Percentiles rank a stretch among this genome's conserved stretches.
These are phyloP conservation scores for Cupressus sempervirens DNA, from an alignment of 75 land plant genomes.

Conservation along the genomic window DNA sequence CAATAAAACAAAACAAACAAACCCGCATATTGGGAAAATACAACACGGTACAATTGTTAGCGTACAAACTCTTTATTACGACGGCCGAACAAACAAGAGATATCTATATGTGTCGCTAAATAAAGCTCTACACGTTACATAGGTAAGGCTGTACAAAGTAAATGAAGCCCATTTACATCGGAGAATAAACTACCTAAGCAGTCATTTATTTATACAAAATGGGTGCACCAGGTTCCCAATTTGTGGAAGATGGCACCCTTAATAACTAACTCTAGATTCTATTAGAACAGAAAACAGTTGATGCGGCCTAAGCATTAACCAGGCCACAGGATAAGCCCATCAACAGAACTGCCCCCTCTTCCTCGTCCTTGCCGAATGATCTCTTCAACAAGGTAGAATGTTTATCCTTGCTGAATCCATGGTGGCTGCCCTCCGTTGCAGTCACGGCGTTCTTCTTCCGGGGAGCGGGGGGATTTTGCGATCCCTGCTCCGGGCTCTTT, in stretches of 20 bases:
- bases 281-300: background rate
- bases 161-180: background rate
- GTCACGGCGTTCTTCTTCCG: background rate
- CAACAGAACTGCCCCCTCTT: slow-evolving; percentile 51
- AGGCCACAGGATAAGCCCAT: slow-evolving; percentile 49
- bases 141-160: background rate
- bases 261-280: too few relatives aligned
- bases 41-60: too few relatives aligned
- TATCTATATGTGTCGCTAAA: background rate
- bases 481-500: background rate
- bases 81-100: background rate
- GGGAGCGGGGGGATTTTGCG: background rate
- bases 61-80: too few relatives aligned
- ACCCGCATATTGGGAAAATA: too few relatives aligned
- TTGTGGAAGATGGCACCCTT: slow-evolving; percentile 7
- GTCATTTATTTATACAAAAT: background rate
- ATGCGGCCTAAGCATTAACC: background rate
- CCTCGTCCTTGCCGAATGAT: slow-evolving; percentile 38
- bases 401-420: background rate
- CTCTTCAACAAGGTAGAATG: background rate
- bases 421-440: background rate
- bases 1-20: too few relatives aligned
- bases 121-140: background rate
- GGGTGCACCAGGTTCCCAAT: slow-evolving; percentile 2
- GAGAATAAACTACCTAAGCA: background rate